Evolutionary conservation across 2,329 filamentous ascomycete species (phyloP), one percentile per base, ranked within the genome.

Genomic region (Hymenoscyphus salicellus): DNA sequence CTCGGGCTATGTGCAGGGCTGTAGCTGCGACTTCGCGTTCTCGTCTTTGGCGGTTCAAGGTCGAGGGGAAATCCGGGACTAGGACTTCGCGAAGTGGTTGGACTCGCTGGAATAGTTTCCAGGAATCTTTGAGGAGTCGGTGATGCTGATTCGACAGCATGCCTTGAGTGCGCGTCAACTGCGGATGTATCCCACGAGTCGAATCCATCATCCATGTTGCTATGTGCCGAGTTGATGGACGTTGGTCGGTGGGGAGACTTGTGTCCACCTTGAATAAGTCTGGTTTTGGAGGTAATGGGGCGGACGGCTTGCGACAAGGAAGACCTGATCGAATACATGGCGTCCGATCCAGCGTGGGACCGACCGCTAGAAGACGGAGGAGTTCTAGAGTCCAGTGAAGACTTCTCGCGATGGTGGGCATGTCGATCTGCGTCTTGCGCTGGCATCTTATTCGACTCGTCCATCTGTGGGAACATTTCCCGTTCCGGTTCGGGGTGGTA

Each of bases 151-250:
- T 11, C 83, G 60, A 87, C 82, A 2, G 82, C 81, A 70, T 88
- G 84, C 32, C 86, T 82, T 69, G 82, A 84, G 68, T 88, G 84
- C 2, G 84, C 78, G 69, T 89, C 88, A 1, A 91, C 86, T 0
- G 82, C 80, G 0, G 88, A 90, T 0, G 88, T 91, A 72, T 92
- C 89, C 90, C 90, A 92, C 2, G 84, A 87, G 71, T 92, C 89
- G 71, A 92, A 92, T 1, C 85, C 84, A 66, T 90, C 87, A n/a
- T 84, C 83, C 32, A 67, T 63, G 17, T 16, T 74, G 28, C 64
- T 68, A 49, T 69, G 64, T 14, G 72, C 75, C 0, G 83, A 83
- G 5, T 84, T 82, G 10, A 83, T 73, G 0, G 86, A 87, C 6
- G 77, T 70, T 2, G 80, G 63, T 26, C 83, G 78, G 28, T 78